Conservation (phyloP, 1,284 basidiomycete species). For the Peniophora sp. region DNA sequence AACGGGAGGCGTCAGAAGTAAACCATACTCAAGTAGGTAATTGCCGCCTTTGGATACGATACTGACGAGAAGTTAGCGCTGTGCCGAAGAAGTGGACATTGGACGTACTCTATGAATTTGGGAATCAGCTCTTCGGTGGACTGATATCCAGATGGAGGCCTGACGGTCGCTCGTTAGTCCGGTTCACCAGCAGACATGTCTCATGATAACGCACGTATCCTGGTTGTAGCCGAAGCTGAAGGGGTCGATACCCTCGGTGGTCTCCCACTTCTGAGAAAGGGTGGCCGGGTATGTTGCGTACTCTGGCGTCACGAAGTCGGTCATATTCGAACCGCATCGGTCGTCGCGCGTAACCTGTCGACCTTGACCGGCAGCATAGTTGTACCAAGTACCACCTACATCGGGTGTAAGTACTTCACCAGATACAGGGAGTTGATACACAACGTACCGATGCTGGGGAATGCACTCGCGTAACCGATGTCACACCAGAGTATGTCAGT, state of each 20-base stretch:
- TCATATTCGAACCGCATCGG: conserved; percentile 35
- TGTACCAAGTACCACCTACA: conserved; percentile 45
- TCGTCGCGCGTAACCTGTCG: conserved; percentile 52
- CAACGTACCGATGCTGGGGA: conserved; percentile 11
- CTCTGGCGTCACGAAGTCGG: conserved; percentile 53
- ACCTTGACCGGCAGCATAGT: conserved; percentile 34
- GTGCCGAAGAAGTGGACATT: not conserved
- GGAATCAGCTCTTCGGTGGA: conserved; percentile 10
- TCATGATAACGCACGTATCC: conserved; percentile 14
- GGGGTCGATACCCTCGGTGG: conserved; percentile 44
- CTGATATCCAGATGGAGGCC: conserved; percentile 12
- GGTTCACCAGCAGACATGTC: too few species aligned
- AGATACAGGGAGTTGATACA: not conserved
- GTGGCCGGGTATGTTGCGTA: conserved; percentile 43
- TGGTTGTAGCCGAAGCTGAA: conserved; percentile 27
- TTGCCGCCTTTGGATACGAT: conserved; percentile 15
- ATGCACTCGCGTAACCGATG: conserved; percentile 39
- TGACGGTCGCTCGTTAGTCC: conserved; percentile 29
- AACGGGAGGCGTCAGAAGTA: too few species aligned
- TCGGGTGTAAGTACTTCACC: conserved; percentile 20
- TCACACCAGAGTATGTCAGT: conserved; percentile 36
- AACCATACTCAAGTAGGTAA: conserved; percentile 11
- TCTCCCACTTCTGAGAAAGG: conserved; percentile 45
- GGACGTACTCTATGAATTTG: conserved; percentile 12
- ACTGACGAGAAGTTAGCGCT: conserved; percentile 6